Conservation (phyloP, 371 early-diverging fungal genomes). For the Blakeslea trispora region DNA sequence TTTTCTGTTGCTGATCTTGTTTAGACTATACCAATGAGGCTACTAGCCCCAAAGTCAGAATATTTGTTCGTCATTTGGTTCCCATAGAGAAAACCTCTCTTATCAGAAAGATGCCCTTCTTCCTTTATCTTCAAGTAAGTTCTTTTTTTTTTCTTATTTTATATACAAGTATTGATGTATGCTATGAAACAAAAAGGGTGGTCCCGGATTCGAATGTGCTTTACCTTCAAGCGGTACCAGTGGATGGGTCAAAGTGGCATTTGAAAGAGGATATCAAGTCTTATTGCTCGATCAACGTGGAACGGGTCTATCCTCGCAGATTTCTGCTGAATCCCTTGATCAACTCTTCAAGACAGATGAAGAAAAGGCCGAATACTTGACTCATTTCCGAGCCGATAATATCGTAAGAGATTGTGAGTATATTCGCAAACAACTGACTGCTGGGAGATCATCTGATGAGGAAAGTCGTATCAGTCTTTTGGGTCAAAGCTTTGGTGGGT, state of each 20-base stretch:
- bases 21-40: conserved; percentile 47
- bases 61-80: conserved; percentile 64
- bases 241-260: conserved; percentile 69
- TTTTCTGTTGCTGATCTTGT: not conserved
- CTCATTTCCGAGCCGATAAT: conserved; percentile 72
- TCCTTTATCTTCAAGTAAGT: conserved; percentile 62
- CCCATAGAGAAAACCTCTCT: conserved; percentile 49
- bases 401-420: conserved; percentile 73
- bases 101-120: conserved; percentile 55
- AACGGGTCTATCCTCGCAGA: conserved; percentile 68
- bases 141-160: conserved; percentile 1
- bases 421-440: conserved; percentile 61
- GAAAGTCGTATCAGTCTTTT: conserved; percentile 49
- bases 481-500: conserved; percentile 79
- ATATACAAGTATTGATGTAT: not conserved
- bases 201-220: conserved; percentile 62
- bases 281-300: conserved; percentile 76
- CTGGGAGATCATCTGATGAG: conserved; percentile 21
- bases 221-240: conserved; percentile 49
- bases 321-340: conserved; percentile 58
- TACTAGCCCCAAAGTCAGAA: conserved; percentile 35
- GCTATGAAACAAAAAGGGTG: conserved; percentile 37
- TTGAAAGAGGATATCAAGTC: conserved; percentile 66
- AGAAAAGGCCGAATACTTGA: conserved; percentile 63
- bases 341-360: conserved; percentile 41